Evolutionary conservation across 345 rosid species (phyloP), one percentile per base, ranked within the genome.

Genomic region (Chamaenerion angustifolium): DNA sequence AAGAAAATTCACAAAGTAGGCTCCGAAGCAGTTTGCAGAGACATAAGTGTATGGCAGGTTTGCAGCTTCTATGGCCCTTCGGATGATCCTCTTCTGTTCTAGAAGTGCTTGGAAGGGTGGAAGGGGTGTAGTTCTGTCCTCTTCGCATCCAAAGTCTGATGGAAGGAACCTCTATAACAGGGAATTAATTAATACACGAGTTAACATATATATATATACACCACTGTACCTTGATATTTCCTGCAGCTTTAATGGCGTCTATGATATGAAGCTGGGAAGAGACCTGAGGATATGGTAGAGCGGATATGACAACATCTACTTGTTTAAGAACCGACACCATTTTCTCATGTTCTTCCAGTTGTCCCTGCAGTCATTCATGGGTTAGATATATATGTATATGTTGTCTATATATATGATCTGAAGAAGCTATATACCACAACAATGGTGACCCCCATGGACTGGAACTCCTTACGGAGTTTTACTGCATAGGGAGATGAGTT

Each of bases 271-370:
- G 43, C 53, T 77, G 83, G 2, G 71, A 63, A 23, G 44, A 64
- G 42, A 57, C 47, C 7, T 40, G 66, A 16, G 77, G 74, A 4
- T 11, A 46, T n/a, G 73, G 56, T 0, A 77, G 37, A 0, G 56
- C 4, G 2, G 75, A 74, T 17, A 77, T 77, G 6, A 74, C 77
- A 8, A 77, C 49, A 43, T 77, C 77, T 3, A 74, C 77, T 45
- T 55, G 31, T 16, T 47, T 13, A 56, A 74, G 48, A 2, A 44
- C 21, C 0, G 42, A 48, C 18, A 69, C 68, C 46, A 77, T 12
- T 58, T 77, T 77, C 14, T 61, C 71, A 3, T 73, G 71, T 56
- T 73, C 76, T 0, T 71, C 54, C 9, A 74, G 17, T 12, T 66
- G 64, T 46, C 75, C 79, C 68, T 73, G 62, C 41, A 21, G 21